phyloP scores from a whole-genome alignment of 441 rosid genomes.

The Erysimum cheiri region DNA sequence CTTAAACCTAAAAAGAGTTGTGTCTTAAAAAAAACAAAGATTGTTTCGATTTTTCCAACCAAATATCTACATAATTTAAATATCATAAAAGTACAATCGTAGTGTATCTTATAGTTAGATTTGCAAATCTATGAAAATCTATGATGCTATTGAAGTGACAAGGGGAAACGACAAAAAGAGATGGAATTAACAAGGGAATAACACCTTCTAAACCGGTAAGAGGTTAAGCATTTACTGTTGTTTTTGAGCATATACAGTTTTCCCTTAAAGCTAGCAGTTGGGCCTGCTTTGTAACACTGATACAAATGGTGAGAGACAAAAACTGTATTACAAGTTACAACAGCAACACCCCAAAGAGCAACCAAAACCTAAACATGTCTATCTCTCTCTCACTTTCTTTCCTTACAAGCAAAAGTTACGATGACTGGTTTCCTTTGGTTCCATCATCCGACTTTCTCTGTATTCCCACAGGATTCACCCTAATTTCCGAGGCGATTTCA shows the following conservation, averaged over 20 bases:
- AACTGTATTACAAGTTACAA: conserved; percentile 39
- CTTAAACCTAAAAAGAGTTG: too few species aligned
- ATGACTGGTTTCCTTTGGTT: conserved; percentile 32
- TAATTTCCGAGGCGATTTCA: conserved; percentile 24
- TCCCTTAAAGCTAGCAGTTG: too few species aligned
- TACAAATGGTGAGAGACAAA: conserved; percentile 29
- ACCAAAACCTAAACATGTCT: conserved; percentile 20
- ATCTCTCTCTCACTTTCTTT: conserved; percentile 12
- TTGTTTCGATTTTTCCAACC: too few species aligned
- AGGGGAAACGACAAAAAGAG: not conserved
- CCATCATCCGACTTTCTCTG: conserved; percentile 23
- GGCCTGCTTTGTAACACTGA: conserved; percentile 4
- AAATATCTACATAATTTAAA: not conserved
- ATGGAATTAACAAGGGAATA: not conserved
- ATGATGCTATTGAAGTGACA: not conserved
- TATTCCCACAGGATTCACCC: conserved; percentile 5
- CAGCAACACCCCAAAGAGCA: conserved; percentile 30
- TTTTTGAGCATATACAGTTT: not conserved
- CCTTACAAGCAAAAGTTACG: conserved; percentile 15
- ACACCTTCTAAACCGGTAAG: not conserved
- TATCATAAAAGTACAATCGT: not conserved
- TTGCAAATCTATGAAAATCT: not conserved
- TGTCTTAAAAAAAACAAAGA: too few species aligned
- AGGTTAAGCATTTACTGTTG: not conserved
- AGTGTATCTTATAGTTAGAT: not conserved